These are phyloP conservation scores for Debaryomyces maramus DNA, from an alignment of 805 yeast species.

Conservation along the genomic window DNA sequence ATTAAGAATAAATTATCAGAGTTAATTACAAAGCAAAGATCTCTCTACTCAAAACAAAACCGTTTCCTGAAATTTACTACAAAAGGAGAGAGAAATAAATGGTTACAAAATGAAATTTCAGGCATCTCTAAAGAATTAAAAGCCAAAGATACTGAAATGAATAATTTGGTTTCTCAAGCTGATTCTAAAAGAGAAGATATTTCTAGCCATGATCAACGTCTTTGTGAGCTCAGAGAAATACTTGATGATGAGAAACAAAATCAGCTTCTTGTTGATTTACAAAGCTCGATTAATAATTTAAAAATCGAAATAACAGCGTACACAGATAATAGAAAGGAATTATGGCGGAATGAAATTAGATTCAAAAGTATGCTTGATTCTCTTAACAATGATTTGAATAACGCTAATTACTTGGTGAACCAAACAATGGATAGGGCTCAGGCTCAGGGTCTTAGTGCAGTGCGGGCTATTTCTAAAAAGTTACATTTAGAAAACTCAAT, in stretches of 20 bases:
- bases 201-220: constrained; percentile 12
- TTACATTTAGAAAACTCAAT: constrained; percentile 60
- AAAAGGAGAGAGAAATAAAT: constrained; percentile 59
- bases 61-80: constrained; percentile 59
- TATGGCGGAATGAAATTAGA: constrained; percentile 81
- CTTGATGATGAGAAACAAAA: constrained; percentile 11
- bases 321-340: constrained; percentile 64
- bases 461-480: constrained; percentile 58
- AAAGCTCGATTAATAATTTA: constrained; percentile 39
- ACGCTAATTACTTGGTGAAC: constrained; percentile 59
- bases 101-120: constrained; percentile 59
- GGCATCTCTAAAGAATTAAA: constrained; percentile 29
- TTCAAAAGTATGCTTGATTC: constrained; percentile 56
- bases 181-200: constrained; percentile 26
- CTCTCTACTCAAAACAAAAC: constrained; percentile 68
- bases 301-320: constrained; percentile 44
- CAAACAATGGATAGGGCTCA: constrained; percentile 76
- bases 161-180: constrained; percentile 21
- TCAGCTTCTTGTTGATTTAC: constrained; percentile 17
- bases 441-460: constrained; percentile 67
- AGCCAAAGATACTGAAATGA: constrained; percentile 23
- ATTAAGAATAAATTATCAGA: constrained; percentile 40
- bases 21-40: constrained; percentile 54
- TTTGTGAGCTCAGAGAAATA: constrained; percentile 13
- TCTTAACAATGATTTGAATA: constrained; percentile 51